Conservation (phyloP, 192 early-diverging fungal genomes). For the Backusella mclennaniae region DNA sequence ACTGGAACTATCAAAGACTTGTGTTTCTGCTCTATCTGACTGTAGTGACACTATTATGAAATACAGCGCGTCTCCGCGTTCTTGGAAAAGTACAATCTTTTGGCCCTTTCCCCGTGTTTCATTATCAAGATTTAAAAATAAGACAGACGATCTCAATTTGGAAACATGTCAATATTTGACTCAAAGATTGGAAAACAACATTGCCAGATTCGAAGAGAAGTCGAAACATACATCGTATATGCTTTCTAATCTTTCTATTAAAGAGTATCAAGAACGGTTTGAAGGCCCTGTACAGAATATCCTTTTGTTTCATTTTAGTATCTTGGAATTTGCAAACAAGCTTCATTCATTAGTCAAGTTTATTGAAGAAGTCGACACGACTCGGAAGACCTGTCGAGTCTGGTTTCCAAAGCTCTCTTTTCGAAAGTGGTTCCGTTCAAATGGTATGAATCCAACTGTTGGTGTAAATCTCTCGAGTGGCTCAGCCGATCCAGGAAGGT, state of each 20-base stretch:
- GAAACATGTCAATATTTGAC: not conserved
- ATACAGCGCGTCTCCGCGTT: not conserved
- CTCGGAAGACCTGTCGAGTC: not conserved
- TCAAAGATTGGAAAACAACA: not conserved
- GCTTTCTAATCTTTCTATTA: not conserved
- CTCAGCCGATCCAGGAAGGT: not conserved
- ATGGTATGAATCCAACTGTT: not conserved
- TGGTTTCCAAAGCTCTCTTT: slow-evolving; percentile 17
- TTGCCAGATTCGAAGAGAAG: not conserved
- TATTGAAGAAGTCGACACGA: slow-evolving; percentile 5
- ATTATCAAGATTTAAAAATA: not conserved
- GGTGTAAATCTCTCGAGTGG: not conserved
- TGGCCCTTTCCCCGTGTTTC: slow-evolving; percentile 12
- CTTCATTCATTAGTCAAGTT: not conserved
- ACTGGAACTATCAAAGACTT: not conserved
- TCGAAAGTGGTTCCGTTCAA: slow-evolving; percentile 12
- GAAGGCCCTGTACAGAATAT: not conserved
- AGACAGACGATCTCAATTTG: not conserved
- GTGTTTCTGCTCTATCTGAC: not conserved
- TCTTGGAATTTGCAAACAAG: not conserved
- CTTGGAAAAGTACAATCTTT: not conserved
- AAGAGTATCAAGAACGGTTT: slow-evolving; percentile 9
- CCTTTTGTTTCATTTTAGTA: slow-evolving; percentile 8
- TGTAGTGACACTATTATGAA: not conserved
- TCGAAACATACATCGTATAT: not conserved